Conservation (phyloP, 2,329 filamentous ascomycete genomes). For the Xylariaceae sp. region DNA sequence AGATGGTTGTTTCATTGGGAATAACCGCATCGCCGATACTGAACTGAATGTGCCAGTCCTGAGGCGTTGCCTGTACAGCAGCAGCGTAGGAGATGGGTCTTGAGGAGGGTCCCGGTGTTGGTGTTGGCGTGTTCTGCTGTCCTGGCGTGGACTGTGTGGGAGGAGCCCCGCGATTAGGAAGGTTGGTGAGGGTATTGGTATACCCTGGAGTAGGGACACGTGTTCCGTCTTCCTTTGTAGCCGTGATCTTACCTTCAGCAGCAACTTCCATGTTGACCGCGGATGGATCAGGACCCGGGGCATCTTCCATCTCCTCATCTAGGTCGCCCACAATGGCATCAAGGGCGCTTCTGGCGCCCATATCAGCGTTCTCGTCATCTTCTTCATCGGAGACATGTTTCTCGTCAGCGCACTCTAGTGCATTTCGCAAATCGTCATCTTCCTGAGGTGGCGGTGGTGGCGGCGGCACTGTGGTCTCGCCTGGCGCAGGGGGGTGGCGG, state of each 20-base stretch:
- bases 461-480: constrained; percentile 48
- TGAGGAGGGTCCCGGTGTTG: constrained; percentile 47
- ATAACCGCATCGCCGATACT: constrained; percentile 78
- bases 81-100: constrained; percentile 77
- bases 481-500: constrained; percentile 45
- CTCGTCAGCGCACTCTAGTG: constrained; percentile 89
- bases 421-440: constrained; percentile 59
- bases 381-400: constrained; percentile 72
- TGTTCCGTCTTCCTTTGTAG: constrained; percentile 86
- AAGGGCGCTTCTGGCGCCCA: constrained; percentile 61
- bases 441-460: constrained; percentile 52
- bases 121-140: constrained; percentile 37
- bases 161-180: constrained; percentile 36
- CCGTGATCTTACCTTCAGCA: constrained; percentile 79
- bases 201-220: constrained; percentile 77
- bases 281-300: constrained; percentile 67
- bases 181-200: constrained; percentile 32
- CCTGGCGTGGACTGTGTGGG: constrained; percentile 35
- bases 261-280: constrained; percentile 90
- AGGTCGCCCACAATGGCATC: constrained; percentile 88
- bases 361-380: constrained; percentile 52
- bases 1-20: constrained; percentile 89
- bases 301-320: constrained; percentile 75
- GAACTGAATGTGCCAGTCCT: constrained; percentile 98
- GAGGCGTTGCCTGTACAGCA: constrained; percentile 70